Evolutionary conservation across 495 filamentous ascomycete species (phyloP), one percentile per base, ranked within the genome.

Genomic region (Tuber melanosporum): DNA sequence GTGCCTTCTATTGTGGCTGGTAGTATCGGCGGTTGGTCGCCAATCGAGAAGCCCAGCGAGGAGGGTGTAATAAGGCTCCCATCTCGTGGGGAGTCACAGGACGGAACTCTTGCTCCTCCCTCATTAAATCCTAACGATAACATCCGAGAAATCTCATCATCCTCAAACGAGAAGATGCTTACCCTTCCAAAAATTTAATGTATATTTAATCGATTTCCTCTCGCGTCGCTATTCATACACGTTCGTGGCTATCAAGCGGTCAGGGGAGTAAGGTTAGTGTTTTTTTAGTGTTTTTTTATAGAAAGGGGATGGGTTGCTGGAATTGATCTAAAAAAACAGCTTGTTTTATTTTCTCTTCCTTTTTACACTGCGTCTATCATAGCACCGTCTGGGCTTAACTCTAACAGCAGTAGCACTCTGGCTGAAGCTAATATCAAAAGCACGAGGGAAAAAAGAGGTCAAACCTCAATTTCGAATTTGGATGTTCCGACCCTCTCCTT

Each of bases 21-120:
- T 71, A 91, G 90, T 85, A 89, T 93, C 77, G 85, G 85, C 73
- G 91, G 91, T 46, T 93, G 90, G 90, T 92, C 91, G 73, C 91
- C 91, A 0, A 90, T 92, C 71, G 91, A 91, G 75, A 87, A 88
- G 47, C 74, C 81, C 20, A 86, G 83, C 36, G 88, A 88, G 32
- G 84, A 84, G 14, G 87, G 87, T 86, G 87, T 0, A n/a, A 66
- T 73, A 86, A 85, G 19, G 89, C 89, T 80, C 83, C 87, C 0
- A 82, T 85, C 14, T 80, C 78, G 22, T 83, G 83, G 20, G 82
- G 84, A 36, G 85, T 86, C 44, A 83, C 84, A 5, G 87, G 57
- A 66, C 26, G 57, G 57, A 66, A 36, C 57, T 19, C 26, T 66
- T 14, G 57, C 57, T 32, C 57, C 57, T 66, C 57, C 57, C 17